Conservation (phyloP, 495 filamentous ascomycete genomes). For the Penicillium canariense region DNA sequence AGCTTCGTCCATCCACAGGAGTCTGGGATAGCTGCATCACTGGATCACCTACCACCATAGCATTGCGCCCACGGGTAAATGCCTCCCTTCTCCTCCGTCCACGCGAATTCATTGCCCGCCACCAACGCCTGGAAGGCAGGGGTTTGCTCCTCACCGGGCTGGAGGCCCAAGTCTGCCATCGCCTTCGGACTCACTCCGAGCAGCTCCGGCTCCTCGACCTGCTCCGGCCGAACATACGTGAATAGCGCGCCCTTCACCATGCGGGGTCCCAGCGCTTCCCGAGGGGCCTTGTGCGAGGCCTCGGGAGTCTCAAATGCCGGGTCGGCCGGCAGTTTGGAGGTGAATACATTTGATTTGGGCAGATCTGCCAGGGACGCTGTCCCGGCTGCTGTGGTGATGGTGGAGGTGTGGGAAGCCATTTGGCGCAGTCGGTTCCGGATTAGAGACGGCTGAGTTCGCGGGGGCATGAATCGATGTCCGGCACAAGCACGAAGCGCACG, state of each 20-base stretch:
- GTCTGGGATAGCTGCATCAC: too few relatives aligned
- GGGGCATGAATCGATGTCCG: slow-evolving; percentile 27
- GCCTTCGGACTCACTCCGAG: slow-evolving; percentile 75
- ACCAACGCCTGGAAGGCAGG: slow-evolving; percentile 75
- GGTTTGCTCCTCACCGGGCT: slow-evolving; percentile 60
- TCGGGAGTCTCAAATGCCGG: slow-evolving; percentile 75
- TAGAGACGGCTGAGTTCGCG: slow-evolving; percentile 6
- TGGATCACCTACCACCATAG: slow-evolving; percentile 69
- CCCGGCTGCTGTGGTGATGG: slow-evolving; percentile 17
- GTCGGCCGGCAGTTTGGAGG: slow-evolving; percentile 74
- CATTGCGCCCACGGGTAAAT: slow-evolving; percentile 98
- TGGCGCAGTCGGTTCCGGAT: slow-evolving; percentile 24
- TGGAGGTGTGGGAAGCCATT: slow-evolving; percentile 57
- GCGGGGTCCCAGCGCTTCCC: slow-evolving; percentile 72
- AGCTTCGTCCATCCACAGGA: background rate
- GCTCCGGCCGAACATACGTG: slow-evolving; percentile 84
- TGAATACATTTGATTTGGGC: slow-evolving; percentile 85
- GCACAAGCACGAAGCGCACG: slow-evolving; percentile 4
- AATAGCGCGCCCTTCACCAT: slow-evolving; percentile 83
- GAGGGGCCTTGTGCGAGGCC: slow-evolving; percentile 73
- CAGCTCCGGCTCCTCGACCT: slow-evolving; percentile 66
- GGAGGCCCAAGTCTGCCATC: slow-evolving; percentile 74
- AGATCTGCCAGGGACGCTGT: slow-evolving; percentile 59
- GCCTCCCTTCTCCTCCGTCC: slow-evolving; percentile 56
- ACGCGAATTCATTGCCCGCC: slow-evolving; percentile 73